These are phyloP conservation scores for Pinus tabuliformis DNA, from an alignment of 75 land plant species.

Conservation along the genomic window DNA sequence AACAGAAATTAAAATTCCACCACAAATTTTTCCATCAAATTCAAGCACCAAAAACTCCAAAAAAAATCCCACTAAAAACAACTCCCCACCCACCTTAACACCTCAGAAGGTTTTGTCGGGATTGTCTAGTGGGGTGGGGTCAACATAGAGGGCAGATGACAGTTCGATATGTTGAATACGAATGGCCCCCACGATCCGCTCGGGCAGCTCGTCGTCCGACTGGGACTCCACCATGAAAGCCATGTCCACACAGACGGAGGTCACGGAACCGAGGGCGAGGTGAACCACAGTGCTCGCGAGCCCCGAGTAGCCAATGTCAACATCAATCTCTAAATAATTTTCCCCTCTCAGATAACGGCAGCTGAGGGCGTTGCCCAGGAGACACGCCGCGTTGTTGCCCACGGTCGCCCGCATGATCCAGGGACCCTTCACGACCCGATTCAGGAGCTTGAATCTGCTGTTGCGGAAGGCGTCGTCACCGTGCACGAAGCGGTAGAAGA, in stretches of 20 bases:
- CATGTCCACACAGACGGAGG: slow-evolving; percentile 19
- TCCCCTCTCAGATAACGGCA: slow-evolving; percentile 32
- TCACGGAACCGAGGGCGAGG: too few relatives aligned
- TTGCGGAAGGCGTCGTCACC: slow-evolving; percentile 47
- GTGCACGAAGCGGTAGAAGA: slow-evolving; percentile 39
- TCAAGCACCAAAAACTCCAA: too few relatives aligned
- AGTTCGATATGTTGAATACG: slow-evolving; percentile 43
- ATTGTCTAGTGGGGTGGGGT: too few relatives aligned
- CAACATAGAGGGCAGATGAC: slow-evolving; percentile 19
- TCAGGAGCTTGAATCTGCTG: slow-evolving; percentile 41
- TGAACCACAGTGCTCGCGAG: too few relatives aligned
- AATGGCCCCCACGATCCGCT: slow-evolving; percentile 40
- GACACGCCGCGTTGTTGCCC: slow-evolving; percentile 48
- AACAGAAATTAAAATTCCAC: too few relatives aligned
- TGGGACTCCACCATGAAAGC: slow-evolving; percentile 41
- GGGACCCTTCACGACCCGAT: slow-evolving; percentile 40
- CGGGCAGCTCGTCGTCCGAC: slow-evolving; percentile 42
- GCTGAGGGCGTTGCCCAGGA: slow-evolving; percentile 47
- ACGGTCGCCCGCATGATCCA: slow-evolving; percentile 48
- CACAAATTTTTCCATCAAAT: too few relatives aligned
- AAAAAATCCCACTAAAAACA: too few relatives aligned
- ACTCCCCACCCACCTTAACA: too few relatives aligned
- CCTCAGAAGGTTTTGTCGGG: too few relatives aligned
- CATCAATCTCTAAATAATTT: slow-evolving; percentile 50
- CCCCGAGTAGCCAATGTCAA: slow-evolving; percentile 2